Percentiles rank a stretch among this genome's conserved stretches.
phyloP scores from a whole-genome alignment of 257 asterid species.

The Datura wrightii region DNA sequence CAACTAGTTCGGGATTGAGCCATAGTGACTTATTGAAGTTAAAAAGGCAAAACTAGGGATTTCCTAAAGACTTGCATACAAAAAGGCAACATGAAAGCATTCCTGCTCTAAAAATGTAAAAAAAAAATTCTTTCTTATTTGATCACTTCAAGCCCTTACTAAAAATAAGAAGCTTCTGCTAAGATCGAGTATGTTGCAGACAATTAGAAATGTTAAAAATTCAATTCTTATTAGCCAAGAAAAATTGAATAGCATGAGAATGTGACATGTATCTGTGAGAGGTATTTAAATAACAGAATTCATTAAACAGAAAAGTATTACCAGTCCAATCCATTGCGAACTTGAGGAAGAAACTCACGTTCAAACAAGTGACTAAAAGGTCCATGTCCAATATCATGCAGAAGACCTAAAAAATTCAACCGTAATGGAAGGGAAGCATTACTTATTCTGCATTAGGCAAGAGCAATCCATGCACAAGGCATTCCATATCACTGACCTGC shows the following conservation, averaged over 20 bases:
- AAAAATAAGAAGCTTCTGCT: background rate
- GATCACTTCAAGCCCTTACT: slow-evolving; percentile 15
- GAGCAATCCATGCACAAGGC: slow-evolving; percentile 26
- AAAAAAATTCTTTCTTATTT: slow-evolving; percentile 15
- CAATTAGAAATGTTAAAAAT: background rate
- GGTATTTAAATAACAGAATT: slow-evolving; percentile 10
- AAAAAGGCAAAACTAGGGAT: slow-evolving; percentile 11
- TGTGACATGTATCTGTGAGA: background rate
- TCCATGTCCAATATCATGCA: slow-evolving; percentile 97
- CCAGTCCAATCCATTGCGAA: slow-evolving; percentile 68
- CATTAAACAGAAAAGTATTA: slow-evolving; percentile 39
- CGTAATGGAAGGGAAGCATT: slow-evolving; percentile 34
- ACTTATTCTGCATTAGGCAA: slow-evolving; percentile 32
- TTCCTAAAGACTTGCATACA: slow-evolving; percentile 17
- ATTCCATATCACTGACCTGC: slow-evolving; percentile 60
- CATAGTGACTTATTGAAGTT: background rate
- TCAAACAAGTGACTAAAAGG: slow-evolving; percentile 97
- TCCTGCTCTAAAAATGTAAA: background rate
- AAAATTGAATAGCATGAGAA: slow-evolving; percentile 12
- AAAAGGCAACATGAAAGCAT: slow-evolving; percentile 23
- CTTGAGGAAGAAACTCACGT: slow-evolving; percentile 84
- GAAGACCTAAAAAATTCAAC: slow-evolving; percentile 61
- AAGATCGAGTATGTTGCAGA: background rate
- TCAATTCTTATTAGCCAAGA: background rate
- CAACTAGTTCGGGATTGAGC: background rate